Percentiles rank a stretch among this genome's conserved stretches.
Conservation (phyloP, 2,329 filamentous ascomycete species). For the Beauveria rudraprayagi region DNA sequence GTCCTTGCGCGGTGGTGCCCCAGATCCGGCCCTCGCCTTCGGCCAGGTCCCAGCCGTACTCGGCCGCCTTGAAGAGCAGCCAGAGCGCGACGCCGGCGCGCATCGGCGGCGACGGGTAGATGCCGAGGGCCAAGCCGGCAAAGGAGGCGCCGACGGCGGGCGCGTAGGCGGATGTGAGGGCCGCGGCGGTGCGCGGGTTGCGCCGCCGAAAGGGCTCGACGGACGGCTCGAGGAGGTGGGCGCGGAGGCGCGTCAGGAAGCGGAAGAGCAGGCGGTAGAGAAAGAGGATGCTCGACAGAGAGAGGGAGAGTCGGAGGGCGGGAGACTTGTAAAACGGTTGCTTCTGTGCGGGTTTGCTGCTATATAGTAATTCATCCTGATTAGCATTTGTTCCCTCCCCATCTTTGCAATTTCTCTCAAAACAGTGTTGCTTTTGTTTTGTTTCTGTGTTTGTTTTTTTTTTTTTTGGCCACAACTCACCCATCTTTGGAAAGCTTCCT, state of each 20-base stretch:
- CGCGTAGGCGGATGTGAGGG: conserved; percentile 74
- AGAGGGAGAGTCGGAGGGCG: conserved; percentile 70
- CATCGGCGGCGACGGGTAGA: conserved; percentile 58
- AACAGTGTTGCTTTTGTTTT: too few relatives aligned
- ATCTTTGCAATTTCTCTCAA: too few relatives aligned
- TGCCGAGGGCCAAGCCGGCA: conserved; percentile 73
- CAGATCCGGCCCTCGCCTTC: conserved; percentile 65
- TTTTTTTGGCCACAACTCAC: conserved; percentile 27
- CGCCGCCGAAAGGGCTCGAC: conserved; percentile 73
- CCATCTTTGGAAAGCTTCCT: conserved; percentile 39
- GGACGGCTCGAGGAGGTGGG: conserved; percentile 70
- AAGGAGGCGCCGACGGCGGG: conserved; percentile 86
- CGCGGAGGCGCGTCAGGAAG: conserved; percentile 74
- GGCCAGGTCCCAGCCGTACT: conserved; percentile 78
- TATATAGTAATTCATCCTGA: conserved; percentile 8
- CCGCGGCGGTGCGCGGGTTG: conserved; percentile 67
- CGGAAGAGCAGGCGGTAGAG: conserved; percentile 85
- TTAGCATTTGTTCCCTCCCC: background rate
- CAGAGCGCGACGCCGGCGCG: conserved; percentile 79
- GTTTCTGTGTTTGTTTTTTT: too few relatives aligned
- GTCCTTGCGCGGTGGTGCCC: conserved; percentile 40
- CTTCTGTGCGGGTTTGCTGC: conserved; percentile 31
- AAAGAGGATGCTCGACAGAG: conserved; percentile 76
- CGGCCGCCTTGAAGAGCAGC: conserved; percentile 68
- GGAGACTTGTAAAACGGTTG: conserved; percentile 54